These are phyloP conservation scores for Candida namnaoensis DNA, from an alignment of 805 yeast genomes.

Conservation along the genomic window DNA sequence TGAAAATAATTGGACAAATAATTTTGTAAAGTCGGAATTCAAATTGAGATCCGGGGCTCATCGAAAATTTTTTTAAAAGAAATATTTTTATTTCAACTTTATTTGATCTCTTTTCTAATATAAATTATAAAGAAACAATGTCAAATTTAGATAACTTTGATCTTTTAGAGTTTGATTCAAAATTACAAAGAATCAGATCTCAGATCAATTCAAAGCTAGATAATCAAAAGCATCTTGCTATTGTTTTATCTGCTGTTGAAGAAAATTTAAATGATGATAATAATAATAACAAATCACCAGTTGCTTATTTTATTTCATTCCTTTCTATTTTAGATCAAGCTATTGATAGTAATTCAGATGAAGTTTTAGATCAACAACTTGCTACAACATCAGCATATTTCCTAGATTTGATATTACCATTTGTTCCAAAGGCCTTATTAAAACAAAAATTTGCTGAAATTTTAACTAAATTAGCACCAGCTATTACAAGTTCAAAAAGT, in stretches of 20 bases:
- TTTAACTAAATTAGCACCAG: conserved; percentile 72
- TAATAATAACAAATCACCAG: conserved; percentile 50
- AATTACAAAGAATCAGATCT: conserved; percentile 55
- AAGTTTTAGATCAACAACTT: conserved; percentile 46
- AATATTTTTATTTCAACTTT: too few relatives aligned
- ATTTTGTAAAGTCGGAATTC: background rate
- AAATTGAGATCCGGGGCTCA: background rate
- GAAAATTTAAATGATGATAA: conserved; percentile 52
- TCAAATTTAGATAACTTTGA: too few relatives aligned
- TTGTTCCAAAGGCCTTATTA: conserved; percentile 59
- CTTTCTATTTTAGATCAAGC: conserved; percentile 76
- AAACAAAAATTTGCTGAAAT: conserved; percentile 72
- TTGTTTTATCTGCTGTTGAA: conserved; percentile 83
- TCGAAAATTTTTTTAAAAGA: background rate
- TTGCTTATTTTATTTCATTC: conserved; percentile 81
- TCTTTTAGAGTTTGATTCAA: conserved; percentile 37
- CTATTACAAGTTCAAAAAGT: conserved; percentile 56
- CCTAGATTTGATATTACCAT: conserved; percentile 71
- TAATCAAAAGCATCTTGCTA: conserved; percentile 79
- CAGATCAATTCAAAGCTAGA: conserved; percentile 76
- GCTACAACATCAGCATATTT: conserved; percentile 76
- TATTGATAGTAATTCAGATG: conserved; percentile 35
- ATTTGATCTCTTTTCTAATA: too few relatives aligned
- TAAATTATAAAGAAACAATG: too few relatives aligned
- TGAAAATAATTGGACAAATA: too few relatives aligned